Percentiles rank a stretch among this genome's conserved stretches.
These are phyloP conservation scores for Prunus mume DNA, from an alignment of 306 rosid species.

Conservation along the genomic window DNA sequence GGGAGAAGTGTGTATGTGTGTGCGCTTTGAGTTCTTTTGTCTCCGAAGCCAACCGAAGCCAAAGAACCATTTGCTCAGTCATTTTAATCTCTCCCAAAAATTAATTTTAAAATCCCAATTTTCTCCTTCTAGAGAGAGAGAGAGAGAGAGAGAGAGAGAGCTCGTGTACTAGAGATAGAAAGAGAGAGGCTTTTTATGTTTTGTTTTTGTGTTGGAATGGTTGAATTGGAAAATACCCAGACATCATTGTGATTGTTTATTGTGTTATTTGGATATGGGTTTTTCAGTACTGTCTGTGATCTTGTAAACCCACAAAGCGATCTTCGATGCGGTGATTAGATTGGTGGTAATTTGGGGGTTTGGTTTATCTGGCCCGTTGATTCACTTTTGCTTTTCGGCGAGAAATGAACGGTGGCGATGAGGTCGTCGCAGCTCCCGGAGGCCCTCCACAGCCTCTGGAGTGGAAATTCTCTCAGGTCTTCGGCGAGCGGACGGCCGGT, in stretches of 20 bases:
- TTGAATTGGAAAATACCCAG: constrained; percentile 60
- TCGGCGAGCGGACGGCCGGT: constrained; percentile 96
- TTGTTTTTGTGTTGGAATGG: constrained; percentile 47
- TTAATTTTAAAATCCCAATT: constrained; percentile 35
- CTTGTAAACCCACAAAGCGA: constrained; percentile 55
- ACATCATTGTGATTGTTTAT: constrained; percentile 31
- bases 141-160: constrained; percentile 42
- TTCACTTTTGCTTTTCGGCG: constrained; percentile 20
- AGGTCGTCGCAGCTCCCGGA: constrained; percentile 72
- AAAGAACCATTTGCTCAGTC: constrained; percentile 49
- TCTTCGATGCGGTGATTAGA: constrained; percentile 67
- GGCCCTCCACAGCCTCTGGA: constrained; percentile 75
- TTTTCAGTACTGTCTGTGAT: constrained; percentile 46
- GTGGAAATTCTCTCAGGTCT: constrained; percentile 99
- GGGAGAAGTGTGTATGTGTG: background rate
- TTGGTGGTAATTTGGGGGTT: constrained; percentile 32
- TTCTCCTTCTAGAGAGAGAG: constrained; percentile 55
- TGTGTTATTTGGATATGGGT: constrained; percentile 35
- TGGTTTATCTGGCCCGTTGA: constrained; percentile 41
- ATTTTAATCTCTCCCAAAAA: constrained; percentile 36
- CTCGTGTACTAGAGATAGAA: constrained; percentile 29
- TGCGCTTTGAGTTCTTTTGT: constrained; percentile 33
- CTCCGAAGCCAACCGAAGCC: constrained; percentile 47
- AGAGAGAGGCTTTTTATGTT: constrained; percentile 23
- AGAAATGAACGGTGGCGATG: constrained; percentile 91